Evolutionary conservation across 106 monocot genomes (phyloP), one percentile per base, ranked within the genome.

Genomic region (Alisma plantagoaquatica): DNA sequence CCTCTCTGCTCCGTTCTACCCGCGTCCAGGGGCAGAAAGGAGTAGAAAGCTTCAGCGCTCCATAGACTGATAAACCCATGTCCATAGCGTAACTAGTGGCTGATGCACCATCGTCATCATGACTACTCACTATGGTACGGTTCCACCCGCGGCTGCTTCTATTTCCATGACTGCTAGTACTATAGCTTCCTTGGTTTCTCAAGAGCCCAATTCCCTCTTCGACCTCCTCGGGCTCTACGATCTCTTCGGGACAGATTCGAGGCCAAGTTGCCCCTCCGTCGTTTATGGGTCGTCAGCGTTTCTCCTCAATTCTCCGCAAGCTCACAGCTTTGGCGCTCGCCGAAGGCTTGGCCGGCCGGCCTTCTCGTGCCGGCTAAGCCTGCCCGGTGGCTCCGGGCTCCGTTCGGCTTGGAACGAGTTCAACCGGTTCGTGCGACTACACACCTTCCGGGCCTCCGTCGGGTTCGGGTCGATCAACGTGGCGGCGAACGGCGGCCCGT

Each of bases 131-230:
- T n/a, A n/a, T n/a, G n/a, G n/a, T n/a, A n/a, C n/a, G n/a, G n/a
- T n/a, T n/a, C n/a, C n/a, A n/a, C n/a, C n/a, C n/a, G n/a, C n/a
- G n/a, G n/a, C n/a, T n/a, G n/a, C n/a, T n/a, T n/a, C n/a, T n/a
- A n/a, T n/a, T n/a, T n/a, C n/a, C n/a, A n/a, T n/a, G n/a, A n/a
- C n/a, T n/a, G n/a, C n/a, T n/a, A n/a, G n/a, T n/a, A n/a, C n/a
- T n/a, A n/a, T n/a, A n/a, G n/a, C 55, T 33, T 55, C 55, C 32
- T 55, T 35, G 12, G 55, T 55, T 35, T 31, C 31, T 9, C 55
- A 23, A 19, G 52, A 53, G 12, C 52, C 52, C 52, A 19, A 22
- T 14, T 22, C 23, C 23, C 22, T 53, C 28, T 27, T 4, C 52
- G 15, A 4, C 29, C 31, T 31, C 52, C 52, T 53, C 11, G 27